These are phyloP conservation scores for Galerina sulciceps DNA, from an alignment of 768 basidiomycete species.

Conservation along the genomic window DNA sequence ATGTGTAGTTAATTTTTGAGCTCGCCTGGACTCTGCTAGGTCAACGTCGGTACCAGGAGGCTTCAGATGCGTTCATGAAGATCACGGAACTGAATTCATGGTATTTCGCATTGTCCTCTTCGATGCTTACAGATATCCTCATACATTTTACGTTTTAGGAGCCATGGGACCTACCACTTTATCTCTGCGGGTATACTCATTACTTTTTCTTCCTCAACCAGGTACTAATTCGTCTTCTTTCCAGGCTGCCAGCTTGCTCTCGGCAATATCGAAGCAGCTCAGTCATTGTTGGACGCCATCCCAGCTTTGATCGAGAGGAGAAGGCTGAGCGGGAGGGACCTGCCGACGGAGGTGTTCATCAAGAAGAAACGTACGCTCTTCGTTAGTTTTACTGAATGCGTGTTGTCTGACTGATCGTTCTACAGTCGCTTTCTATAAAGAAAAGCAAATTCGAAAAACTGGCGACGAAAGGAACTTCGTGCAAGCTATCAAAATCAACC, in stretches of 20 bases:
- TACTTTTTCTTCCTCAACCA: neutral
- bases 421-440: constrained; percentile 75
- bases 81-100: constrained; percentile 74
- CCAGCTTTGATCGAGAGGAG: constrained; percentile 61
- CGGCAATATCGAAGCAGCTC: constrained; percentile 59
- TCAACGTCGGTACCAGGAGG: constrained; percentile 65
- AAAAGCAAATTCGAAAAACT: constrained; percentile 61
- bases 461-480: constrained; percentile 56
- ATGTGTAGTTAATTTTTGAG: constrained; percentile 67
- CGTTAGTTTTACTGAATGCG: neutral
- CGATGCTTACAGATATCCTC: neutral
- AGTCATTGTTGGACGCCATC: constrained; percentile 63
- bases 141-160: constrained; percentile 43
- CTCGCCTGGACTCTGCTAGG: constrained; percentile 77
- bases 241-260: constrained; percentile 67
- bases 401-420: neutral
- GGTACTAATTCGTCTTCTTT: neutral
- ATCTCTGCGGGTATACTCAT: constrained; percentile 61
- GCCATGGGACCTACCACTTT: constrained; percentile 80
- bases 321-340: constrained; percentile 67
- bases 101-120: constrained; percentile 32
- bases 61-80: constrained; percentile 66
- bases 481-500: constrained; percentile 63
- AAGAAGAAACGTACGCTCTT: constrained; percentile 68
- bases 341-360: constrained; percentile 79